These are phyloP conservation scores for Xylariomycetidae sp. DNA, from an alignment of 2,329 filamentous ascomycete genomes.

Conservation along the genomic window DNA sequence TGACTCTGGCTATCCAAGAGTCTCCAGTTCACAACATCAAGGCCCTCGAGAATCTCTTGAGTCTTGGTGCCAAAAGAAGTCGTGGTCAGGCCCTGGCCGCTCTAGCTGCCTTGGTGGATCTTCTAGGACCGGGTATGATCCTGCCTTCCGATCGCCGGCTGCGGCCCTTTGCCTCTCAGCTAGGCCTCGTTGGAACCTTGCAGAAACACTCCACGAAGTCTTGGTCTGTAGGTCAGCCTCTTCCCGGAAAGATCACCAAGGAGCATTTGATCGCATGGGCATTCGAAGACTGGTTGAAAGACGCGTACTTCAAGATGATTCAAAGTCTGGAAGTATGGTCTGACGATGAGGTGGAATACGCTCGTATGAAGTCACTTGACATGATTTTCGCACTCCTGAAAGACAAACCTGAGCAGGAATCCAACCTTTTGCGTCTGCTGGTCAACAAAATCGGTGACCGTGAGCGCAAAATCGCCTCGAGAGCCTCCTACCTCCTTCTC, in stretches of 20 bases:
- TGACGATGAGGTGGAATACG: conserved; percentile 91
- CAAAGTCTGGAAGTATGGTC: conserved; percentile 91
- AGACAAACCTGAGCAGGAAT: conserved; percentile 95
- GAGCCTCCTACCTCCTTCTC: conserved; percentile 87
- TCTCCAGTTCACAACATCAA: conserved; percentile 91
- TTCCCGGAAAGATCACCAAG: conserved; percentile 70
- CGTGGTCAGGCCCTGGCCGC: conserved; percentile 88
- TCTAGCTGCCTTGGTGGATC: conserved; percentile 87
- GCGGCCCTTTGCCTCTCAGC: conserved; percentile 72
- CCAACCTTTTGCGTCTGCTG: conserved; percentile 81
- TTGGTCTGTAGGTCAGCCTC: conserved; percentile 63
- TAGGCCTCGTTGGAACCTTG: conserved; percentile 65
- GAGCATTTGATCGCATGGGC: conserved; percentile 80
- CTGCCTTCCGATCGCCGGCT: conserved; percentile 79
- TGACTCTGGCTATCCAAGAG: conserved; percentile 92
- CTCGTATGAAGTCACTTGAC: conserved; percentile 78
- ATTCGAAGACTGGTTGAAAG: conserved; percentile 94
- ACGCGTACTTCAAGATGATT: conserved; percentile 86
- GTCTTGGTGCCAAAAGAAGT: conserved; percentile 84
- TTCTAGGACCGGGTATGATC: conserved; percentile 82
- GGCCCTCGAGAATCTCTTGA: conserved; percentile 77
- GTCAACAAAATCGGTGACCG: conserved; percentile 97
- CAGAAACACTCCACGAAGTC: conserved; percentile 49
- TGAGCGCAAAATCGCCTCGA: conserved; percentile 90
- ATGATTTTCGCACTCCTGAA: conserved; percentile 88